A percentile compares a stretch with the other conserved stretches of the same genome.
These are phyloP conservation scores for Penicillium argentinense DNA, from an alignment of 495 filamentous ascomycete species.

Conservation along the genomic window DNA sequence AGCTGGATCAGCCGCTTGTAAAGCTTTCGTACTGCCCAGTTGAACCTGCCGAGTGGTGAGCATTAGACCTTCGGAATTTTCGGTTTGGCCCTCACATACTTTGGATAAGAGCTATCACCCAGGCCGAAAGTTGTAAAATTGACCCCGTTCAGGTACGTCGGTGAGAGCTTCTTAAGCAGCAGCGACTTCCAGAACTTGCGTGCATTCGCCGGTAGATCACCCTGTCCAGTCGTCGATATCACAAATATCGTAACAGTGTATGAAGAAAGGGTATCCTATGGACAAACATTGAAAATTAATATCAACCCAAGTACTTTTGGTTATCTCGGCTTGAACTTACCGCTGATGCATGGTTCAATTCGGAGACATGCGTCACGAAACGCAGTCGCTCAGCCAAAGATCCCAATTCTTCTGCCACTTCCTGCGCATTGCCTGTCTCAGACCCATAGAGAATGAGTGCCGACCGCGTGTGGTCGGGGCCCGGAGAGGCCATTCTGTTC, in stretches of 20 bases:
- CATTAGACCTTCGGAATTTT: neutral
- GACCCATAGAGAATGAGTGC: slow-evolving; percentile 88
- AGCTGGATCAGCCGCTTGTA: slow-evolving; percentile 83
- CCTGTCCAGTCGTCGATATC: slow-evolving; percentile 91
- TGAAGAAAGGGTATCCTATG: slow-evolving; percentile 45
- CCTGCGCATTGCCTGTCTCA: slow-evolving; percentile 91
- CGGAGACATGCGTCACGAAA: slow-evolving; percentile 70
- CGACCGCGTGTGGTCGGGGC: slow-evolving; percentile 38
- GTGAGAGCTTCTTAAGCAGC: slow-evolving; percentile 71
- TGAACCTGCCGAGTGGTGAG: slow-evolving; percentile 61
- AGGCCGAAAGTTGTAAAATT: slow-evolving; percentile 85
- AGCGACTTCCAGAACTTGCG: slow-evolving; percentile 82
- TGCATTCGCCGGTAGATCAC: slow-evolving; percentile 82
- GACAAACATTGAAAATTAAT: slow-evolving; percentile 6
- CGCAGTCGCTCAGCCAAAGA: slow-evolving; percentile 68
- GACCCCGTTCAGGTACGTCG: slow-evolving; percentile 63
- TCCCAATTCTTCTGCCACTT: slow-evolving; percentile 82
- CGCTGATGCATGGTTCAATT: slow-evolving; percentile 73
- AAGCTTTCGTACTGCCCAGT: slow-evolving; percentile 88
- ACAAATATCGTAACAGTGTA: slow-evolving; percentile 72
- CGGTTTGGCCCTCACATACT: slow-evolving; percentile 47
- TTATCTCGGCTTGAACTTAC: no score
- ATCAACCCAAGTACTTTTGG: neutral
- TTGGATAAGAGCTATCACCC: slow-evolving; percentile 90
- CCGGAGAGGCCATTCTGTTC: slow-evolving; percentile 24